A percentile compares a stretch with the other conserved stretches of the same genome.
Conservation (phyloP, 352 stramenopile species). For the Phytophthora ohioensis region DNA sequence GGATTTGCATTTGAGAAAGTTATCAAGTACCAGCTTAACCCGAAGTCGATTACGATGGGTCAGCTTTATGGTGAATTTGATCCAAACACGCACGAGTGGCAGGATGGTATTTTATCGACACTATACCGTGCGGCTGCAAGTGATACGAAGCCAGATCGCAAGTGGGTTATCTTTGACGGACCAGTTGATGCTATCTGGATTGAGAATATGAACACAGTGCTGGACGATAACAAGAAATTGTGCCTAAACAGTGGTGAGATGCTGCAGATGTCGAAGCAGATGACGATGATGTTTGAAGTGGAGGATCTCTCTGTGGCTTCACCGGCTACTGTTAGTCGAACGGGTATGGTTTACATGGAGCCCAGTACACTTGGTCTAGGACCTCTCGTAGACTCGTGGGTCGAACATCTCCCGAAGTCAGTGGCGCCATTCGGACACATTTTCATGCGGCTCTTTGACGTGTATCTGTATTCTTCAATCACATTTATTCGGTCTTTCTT, state of each 20-base stretch:
- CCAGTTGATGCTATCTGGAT: slow-evolving; percentile 97
- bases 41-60: slow-evolving; percentile 96
- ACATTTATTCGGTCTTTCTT: slow-evolving; percentile 90
- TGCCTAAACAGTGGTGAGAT: slow-evolving; percentile 95
- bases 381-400: slow-evolving; percentile 91
- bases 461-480: slow-evolving; percentile 92
- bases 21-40: slow-evolving; percentile 93
- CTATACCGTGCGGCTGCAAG: slow-evolving; percentile 92
- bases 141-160: slow-evolving; percentile 90
- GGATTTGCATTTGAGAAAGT: slow-evolving; percentile 92
- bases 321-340: slow-evolving; percentile 94
- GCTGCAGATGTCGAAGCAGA: slow-evolving; percentile 95
- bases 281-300: slow-evolving; percentile 99
- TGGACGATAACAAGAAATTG: slow-evolving; percentile 97
- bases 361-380: slow-evolving; percentile 91
- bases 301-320: slow-evolving; percentile 95
- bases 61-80: slow-evolving; percentile 97
- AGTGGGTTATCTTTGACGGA: slow-evolving; percentile 96
- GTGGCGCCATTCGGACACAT: slow-evolving; percentile 36
- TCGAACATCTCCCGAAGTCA: slow-evolving; percentile 70
- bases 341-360: slow-evolving; percentile 98
- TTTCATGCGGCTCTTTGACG: slow-evolving; percentile 87
- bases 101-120: slow-evolving; percentile 95
- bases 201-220: slow-evolving; percentile 97
- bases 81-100: slow-evolving; percentile 95